Conservation (phyloP, 495 filamentous ascomycete genomes). For the Xylaria cubensis region DNA sequence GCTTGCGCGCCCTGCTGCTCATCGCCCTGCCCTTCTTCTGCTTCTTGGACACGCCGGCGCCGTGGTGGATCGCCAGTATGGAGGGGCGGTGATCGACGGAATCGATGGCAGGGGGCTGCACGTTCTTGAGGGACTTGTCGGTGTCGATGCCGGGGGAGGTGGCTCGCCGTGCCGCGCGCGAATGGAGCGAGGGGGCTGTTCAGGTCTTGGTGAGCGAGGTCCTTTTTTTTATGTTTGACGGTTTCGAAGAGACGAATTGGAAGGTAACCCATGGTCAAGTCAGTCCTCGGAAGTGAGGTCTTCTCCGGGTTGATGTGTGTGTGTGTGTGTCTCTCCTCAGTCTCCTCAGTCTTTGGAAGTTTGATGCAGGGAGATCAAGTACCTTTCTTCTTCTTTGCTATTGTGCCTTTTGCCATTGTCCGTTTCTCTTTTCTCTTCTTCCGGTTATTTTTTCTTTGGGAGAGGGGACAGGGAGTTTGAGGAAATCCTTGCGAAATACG, state of each 20-base stretch:
- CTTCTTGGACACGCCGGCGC: slow-evolving; percentile 69
- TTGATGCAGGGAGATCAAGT: neutral
- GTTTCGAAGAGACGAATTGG: neutral
- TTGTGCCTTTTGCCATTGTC: slow-evolving; percentile 51
- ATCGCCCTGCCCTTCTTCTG: slow-evolving; percentile 66
- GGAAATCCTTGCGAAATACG: neutral
- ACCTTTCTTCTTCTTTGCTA: slow-evolving; percentile 50
- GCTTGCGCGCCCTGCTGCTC: slow-evolving; percentile 67
- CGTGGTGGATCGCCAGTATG: slow-evolving; percentile 65
- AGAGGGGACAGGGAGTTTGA: too few species aligned
- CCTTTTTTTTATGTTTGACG: too few species aligned
- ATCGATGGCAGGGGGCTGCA: slow-evolving; percentile 62
- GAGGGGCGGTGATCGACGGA: slow-evolving; percentile 60
- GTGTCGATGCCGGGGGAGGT: slow-evolving; percentile 73
- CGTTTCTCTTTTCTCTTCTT: neutral
- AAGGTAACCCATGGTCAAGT: slow-evolving; percentile 26
- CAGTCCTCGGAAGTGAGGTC: neutral
- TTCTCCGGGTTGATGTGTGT: too few species aligned
- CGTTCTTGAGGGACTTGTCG: slow-evolving; percentile 75
- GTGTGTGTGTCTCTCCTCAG: too few species aligned
- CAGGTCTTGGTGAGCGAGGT: too few species aligned
- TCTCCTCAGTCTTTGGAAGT: too few species aligned
- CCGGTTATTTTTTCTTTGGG: too few species aligned
- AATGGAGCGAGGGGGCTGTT: slow-evolving; percentile 60
- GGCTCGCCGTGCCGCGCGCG: slow-evolving; percentile 75